Evolutionary conservation across 1,139 yeast species (phyloP).

Genomic region (Blastobotrys niveus): DNA sequence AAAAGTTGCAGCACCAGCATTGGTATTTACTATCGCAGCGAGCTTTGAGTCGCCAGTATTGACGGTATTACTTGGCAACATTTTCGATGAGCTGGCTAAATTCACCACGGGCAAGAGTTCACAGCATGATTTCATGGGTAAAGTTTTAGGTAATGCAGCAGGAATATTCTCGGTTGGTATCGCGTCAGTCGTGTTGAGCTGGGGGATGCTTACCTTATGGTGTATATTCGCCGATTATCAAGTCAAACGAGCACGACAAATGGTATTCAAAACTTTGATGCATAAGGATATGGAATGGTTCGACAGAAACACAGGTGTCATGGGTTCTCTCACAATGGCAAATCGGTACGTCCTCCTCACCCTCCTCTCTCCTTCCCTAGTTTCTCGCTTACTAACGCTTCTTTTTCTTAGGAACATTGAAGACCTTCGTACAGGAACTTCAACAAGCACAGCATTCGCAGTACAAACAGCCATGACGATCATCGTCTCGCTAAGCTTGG

Average conservation of each 20-base stretch:
- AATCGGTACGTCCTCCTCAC: slow-evolving; percentile 36
- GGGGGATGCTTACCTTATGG: slow-evolving; percentile 59
- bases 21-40: slow-evolving; percentile 35
- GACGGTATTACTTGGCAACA: slow-evolving; percentile 59
- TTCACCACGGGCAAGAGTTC: slow-evolving; percentile 33
- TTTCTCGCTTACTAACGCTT: background rate
- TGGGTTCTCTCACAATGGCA: slow-evolving; percentile 60
- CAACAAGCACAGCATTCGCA: slow-evolving; percentile 60
- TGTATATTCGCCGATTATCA: slow-evolving; percentile 69
- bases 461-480: slow-evolving; percentile 49
- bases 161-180: slow-evolving; percentile 54
- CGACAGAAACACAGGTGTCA: slow-evolving; percentile 41
- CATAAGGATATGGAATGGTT: slow-evolving; percentile 40
- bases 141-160: slow-evolving; percentile 46
- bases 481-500: slow-evolving; percentile 54
- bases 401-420: slow-evolving; percentile 54
- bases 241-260: slow-evolving; percentile 50
- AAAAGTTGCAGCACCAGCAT: slow-evolving; percentile 25
- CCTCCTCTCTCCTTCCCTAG: background rate
- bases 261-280: slow-evolving; percentile 35
- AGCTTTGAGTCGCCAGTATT: slow-evolving; percentile 58
- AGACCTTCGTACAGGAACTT: slow-evolving; percentile 63
- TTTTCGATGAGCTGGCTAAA: slow-evolving; percentile 49
- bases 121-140: slow-evolving; percentile 38
- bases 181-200: slow-evolving; percentile 45